Conservation (phyloP, 306 rosid genomes). For the Rosa persica region DNA sequence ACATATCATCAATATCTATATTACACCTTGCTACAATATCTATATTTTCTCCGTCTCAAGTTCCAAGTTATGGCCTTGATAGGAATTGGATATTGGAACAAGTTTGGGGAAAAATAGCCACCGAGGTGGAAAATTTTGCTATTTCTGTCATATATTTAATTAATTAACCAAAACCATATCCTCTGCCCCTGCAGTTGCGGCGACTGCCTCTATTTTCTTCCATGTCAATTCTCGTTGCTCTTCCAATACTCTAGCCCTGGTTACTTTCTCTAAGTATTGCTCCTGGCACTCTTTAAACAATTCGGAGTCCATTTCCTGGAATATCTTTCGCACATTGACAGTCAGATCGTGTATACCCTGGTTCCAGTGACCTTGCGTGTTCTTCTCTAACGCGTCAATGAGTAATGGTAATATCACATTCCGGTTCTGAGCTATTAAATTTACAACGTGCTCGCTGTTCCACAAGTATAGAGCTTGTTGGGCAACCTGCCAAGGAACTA, state of each 20-base stretch:
- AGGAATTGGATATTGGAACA: slow-evolving; percentile 19
- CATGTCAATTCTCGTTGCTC: slow-evolving; percentile 53
- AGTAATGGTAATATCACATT: slow-evolving; percentile 51
- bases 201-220: slow-evolving; percentile 62
- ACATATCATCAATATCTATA: slow-evolving; percentile 2
- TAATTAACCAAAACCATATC: slow-evolving; percentile 55
- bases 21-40: slow-evolving; percentile 16
- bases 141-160: slow-evolving; percentile 30
- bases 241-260: slow-evolving; percentile 40
- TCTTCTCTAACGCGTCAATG: slow-evolving; percentile 60
- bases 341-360: slow-evolving; percentile 50
- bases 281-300: slow-evolving; percentile 54
- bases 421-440: slow-evolving; percentile 53
- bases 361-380: slow-evolving; percentile 63
- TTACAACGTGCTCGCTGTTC: slow-evolving; percentile 60
- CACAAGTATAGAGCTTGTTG: slow-evolving; percentile 66
- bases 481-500: slow-evolving; percentile 53
- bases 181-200: slow-evolving; percentile 47
- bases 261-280: slow-evolving; percentile 45
- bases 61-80: slow-evolving; percentile 19
- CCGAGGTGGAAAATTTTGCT: slow-evolving; percentile 21
- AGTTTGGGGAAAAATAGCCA: slow-evolving; percentile 16
- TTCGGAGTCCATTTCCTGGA: slow-evolving; percentile 55
- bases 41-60: slow-evolving; percentile 17
- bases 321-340: slow-evolving; percentile 50